Evolutionary conservation across 805 yeast species (phyloP), one percentile per base, ranked within the genome.

Genomic region (Kockiozyma suomiensis): DNA sequence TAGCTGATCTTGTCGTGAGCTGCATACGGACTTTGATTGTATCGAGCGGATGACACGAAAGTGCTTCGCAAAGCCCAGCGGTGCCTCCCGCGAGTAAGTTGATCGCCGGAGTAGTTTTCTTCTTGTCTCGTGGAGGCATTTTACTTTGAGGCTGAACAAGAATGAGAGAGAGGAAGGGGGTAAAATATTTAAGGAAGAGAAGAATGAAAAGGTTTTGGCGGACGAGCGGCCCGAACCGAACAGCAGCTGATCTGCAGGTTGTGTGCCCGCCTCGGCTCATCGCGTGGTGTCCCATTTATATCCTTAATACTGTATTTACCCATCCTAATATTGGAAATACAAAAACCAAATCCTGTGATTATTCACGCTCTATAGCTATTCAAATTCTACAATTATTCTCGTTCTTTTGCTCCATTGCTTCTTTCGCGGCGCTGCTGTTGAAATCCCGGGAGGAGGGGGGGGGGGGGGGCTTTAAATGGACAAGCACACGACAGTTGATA

Each of bases 11-110:
- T 70, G 84, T 83, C 73, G 87, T 86, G 69, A 93, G 81, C 75
- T 93, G 98, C 98, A 93, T 93, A 72, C 98, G 85, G 64, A 93
- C 99, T 76, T 93, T 93, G 73, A 93, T 89, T 41, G 99, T 93
- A 73, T 93, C 99, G 69, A 93, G 82, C n/a, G 98, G 98, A 75
- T 93, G 99, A 74, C 99, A 93, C 74, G 93, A 85, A 64, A 94
- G 81, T 13, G 98, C 99, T 79, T 93, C 99, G 72, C 92, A 90
- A 61, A 93, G 79, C 60, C 99, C 99, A 13, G 99, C 99, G 7
- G 93, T 85, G 70, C 99, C 99, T 69, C 99, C 99, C 32, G 97
- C 94, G 26, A 66, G 60, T 32, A 67, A 64, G 56, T 67, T 68
- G 21, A 67, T 55, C 12, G 70, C 70, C 15, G 70, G 47, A n/a